A percentile compares a stretch with the other conserved stretches of the same genome.
Evolutionary conservation across 1,284 basidiomycete species (phyloP).

Genomic region (Cryptococcus sp.): DNA sequence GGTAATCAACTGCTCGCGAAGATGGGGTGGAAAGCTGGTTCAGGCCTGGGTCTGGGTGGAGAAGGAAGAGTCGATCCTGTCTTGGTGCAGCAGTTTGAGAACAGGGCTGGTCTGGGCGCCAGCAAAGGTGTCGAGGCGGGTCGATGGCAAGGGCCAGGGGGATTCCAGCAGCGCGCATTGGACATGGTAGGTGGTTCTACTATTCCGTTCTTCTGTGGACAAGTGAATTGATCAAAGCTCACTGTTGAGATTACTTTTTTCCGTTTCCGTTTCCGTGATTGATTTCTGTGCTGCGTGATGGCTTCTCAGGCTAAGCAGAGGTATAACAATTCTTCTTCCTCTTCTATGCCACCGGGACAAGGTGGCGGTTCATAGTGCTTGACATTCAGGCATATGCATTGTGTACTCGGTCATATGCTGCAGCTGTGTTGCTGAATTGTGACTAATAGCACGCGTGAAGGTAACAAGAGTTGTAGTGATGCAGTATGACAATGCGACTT

Average conservation of each 20-base stretch:
- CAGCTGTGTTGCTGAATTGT: too few relatives aligned
- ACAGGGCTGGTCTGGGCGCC: slow-evolving; percentile 82
- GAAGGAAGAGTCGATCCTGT: slow-evolving; percentile 85
- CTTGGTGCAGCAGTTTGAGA: slow-evolving; percentile 78
- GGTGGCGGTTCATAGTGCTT: too few relatives aligned
- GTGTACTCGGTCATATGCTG: too few relatives aligned
- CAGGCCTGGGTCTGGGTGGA: slow-evolving; percentile 75
- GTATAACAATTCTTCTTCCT: not conserved
- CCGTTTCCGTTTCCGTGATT: too few relatives aligned
- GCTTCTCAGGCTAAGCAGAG: not conserved
- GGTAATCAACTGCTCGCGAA: slow-evolving; percentile 89
- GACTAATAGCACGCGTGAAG: too few relatives aligned
- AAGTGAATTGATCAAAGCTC: not conserved
- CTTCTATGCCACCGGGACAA: not conserved
- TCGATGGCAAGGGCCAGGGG: slow-evolving; percentile 62
- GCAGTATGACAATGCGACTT: too few relatives aligned
- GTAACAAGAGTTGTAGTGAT: too few relatives aligned
- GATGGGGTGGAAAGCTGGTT: slow-evolving; percentile 93
- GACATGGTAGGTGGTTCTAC: slow-evolving; percentile 37
- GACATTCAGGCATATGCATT: too few relatives aligned
- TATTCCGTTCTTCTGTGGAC: not conserved
- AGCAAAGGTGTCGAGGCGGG: slow-evolving; percentile 80
- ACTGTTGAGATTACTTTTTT: not conserved
- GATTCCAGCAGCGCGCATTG: slow-evolving; percentile 39
- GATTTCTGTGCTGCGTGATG: not conserved